Evolutionary conservation across 164 flowering plant genomes (phyloP), one percentile per base, ranked within the genome.

Genomic region (Nelumbo lutea): DNA sequence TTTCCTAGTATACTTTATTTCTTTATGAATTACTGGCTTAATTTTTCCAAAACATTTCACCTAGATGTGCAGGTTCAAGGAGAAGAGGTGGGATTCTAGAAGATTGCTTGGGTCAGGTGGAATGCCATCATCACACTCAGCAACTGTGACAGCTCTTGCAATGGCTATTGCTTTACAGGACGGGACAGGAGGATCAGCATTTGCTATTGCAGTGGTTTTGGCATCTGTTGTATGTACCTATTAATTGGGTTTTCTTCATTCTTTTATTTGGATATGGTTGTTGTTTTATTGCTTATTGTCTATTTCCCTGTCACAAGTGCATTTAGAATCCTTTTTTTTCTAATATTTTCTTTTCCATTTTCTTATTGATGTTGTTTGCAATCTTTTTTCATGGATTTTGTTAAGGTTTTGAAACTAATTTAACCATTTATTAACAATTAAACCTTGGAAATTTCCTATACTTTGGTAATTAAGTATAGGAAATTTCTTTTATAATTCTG

Each of bases 91-190:
- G 96, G 96, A 90, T 78, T 72, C 93, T 7, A 89, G 72, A 75
- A 85, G 83, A 77, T 67, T 93, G 84, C 75, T 89, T 65, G 82
- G 85, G 9, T 93, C 98, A 1, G 97, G 96, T 70, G 98, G 98
- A 74, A 93, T 90, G 97, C 98, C 98, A 10, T 93, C 96, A 7
- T 87, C 97, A 52, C 97, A 90, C 87, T 89, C 97, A 6, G 86
- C 96, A 2, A 87, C 93, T 10, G 97, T 91, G 64, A 83, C 86
- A 39, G 92, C 97, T 64, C 87, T 93, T 65, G 91, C 96, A 2
- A 82, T 68, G 6, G 87, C 98, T 39, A 81, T 93, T 62, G 93
- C 91, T 39, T 74, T 90, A 14, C 84, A 85, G 73, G 94, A 89
- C 56, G 94, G 97, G 67, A 60, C 79, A 40, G 85, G 83, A 47